phyloP scores from a whole-genome alignment of 2,329 filamentous ascomycete species.

The Aquanectria penicillioides region DNA sequence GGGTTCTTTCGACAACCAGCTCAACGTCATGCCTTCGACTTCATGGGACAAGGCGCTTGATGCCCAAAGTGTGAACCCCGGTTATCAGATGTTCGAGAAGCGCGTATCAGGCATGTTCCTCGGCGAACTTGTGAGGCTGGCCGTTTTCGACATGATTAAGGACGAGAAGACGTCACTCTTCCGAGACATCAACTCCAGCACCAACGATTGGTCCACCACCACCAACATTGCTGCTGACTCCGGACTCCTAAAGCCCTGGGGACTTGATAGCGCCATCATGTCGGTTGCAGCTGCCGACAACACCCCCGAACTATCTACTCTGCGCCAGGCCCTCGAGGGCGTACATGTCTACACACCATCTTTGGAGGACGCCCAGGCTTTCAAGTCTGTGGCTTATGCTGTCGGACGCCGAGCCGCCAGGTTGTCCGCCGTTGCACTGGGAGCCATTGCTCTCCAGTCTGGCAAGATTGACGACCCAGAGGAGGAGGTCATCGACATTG shows the following conservation, averaged over 20 bases:
- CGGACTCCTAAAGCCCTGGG: conserved; percentile 82
- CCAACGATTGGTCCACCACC: conserved; percentile 75
- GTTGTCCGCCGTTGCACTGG: conserved; percentile 87
- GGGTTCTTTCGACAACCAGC: conserved; percentile 96
- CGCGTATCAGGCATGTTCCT: conserved; percentile 98
- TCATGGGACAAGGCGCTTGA: conserved; percentile 85
- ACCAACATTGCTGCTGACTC: conserved; percentile 74
- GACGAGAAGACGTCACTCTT: conserved; percentile 76
- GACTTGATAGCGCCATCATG: conserved; percentile 89
- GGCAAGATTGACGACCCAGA: conserved; percentile 72
- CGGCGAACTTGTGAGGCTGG: conserved; percentile 88
- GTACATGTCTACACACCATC: conserved; percentile 81
- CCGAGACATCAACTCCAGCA: conserved; percentile 76
- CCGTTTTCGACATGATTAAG: conserved; percentile 77
- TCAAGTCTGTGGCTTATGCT: conserved; percentile 84
- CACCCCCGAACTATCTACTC: conserved; percentile 74
- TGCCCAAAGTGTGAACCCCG: conserved; percentile 84
- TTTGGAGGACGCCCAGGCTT: conserved; percentile 85
- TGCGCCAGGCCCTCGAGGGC: conserved; percentile 82
- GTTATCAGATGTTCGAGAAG: conserved; percentile 99
- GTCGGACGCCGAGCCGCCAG: conserved; percentile 90
- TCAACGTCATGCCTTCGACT: conserved; percentile 88
- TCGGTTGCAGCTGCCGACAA: conserved; percentile 86
- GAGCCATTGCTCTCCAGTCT: conserved; percentile 83
- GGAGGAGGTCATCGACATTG: conserved; percentile 84